A percentile compares a stretch with the other conserved stretches of the same genome.
Conservation (phyloP, 2,329 filamentous ascomycete species). For the Alternaria dauci region DNA sequence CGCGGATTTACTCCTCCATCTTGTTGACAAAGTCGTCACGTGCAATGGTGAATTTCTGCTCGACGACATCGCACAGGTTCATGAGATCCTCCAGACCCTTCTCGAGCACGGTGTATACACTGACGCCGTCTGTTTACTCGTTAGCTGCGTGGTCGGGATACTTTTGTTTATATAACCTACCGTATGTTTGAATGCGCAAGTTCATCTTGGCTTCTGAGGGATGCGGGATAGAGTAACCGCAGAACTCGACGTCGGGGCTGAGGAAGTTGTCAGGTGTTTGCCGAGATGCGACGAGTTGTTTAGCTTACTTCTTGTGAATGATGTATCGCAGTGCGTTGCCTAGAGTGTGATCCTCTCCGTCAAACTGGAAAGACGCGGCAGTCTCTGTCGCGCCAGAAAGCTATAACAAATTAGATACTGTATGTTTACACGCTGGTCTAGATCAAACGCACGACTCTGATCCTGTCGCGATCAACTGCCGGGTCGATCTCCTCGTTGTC, state of each 20-base stretch:
- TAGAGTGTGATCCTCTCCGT: conserved; percentile 91
- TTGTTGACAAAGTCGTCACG: conserved; percentile 66
- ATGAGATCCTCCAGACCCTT: conserved; percentile 90
- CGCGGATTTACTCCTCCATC: conserved; percentile 35
- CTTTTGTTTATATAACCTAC: conserved; percentile 57
- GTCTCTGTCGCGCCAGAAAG: conserved; percentile 83
- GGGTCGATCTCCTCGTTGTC: conserved; percentile 44
- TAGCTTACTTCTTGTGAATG: conserved; percentile 94
- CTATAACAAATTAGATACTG: conserved; percentile 57
- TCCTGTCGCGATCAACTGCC: conserved; percentile 53
- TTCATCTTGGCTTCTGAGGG: conserved; percentile 98
- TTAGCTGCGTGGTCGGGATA: conserved; percentile 6
- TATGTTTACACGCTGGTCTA: background rate
- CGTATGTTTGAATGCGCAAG: conserved; percentile 94
- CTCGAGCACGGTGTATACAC: conserved; percentile 83
- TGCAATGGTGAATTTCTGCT: conserved; percentile 83
- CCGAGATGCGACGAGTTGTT: background rate
- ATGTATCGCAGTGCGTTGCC: conserved; percentile 94
- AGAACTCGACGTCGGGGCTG: conserved; percentile 96
- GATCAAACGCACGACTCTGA: conserved; percentile 53
- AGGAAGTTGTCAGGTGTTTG: conserved; percentile 6
- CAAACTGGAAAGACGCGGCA: conserved; percentile 93
- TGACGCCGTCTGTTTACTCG: conserved; percentile 71
- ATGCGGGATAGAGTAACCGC: conserved; percentile 96
- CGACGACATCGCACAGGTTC: conserved; percentile 90